phyloP scores from a whole-genome alignment of 495 filamentous ascomycete genomes.

The Venustampulla echinocandica region DNA sequence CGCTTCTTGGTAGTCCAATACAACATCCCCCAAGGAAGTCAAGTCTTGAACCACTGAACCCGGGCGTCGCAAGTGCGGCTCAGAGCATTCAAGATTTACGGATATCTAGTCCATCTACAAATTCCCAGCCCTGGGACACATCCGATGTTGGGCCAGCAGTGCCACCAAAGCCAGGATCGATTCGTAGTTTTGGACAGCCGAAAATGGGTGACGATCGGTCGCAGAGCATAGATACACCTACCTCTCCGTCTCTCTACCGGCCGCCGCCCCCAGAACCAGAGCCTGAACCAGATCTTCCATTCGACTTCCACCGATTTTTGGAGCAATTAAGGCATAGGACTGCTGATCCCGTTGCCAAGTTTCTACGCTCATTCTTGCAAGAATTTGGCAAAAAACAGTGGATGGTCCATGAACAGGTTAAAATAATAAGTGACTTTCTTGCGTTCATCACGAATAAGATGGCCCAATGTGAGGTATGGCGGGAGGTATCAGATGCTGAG shows the following conservation, averaged over 20 bases:
- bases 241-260: slow-evolving; percentile 52
- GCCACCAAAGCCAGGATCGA: slow-evolving; percentile 40
- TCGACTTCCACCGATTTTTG: slow-evolving; percentile 96
- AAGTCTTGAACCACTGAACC: slow-evolving; percentile 65
- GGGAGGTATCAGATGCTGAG: slow-evolving; percentile 88
- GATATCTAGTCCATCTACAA: slow-evolving; percentile 28
- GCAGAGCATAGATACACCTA: slow-evolving; percentile 32
- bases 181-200: slow-evolving; percentile 25
- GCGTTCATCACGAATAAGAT: slow-evolving; percentile 98
- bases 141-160: slow-evolving; percentile 42
- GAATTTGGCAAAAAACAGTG: slow-evolving; percentile 98
- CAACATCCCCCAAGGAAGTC: slow-evolving; percentile 77
- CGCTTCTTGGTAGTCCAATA: slow-evolving; percentile 51
- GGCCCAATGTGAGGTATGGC: slow-evolving; percentile 97
- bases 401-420: slow-evolving; percentile 99
- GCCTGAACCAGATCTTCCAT: slow-evolving; percentile 80
- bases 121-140: slow-evolving; percentile 23
- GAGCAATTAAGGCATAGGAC: slow-evolving; percentile 92
- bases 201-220: slow-evolving; percentile 30
- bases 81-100: slow-evolving; percentile 39
- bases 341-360: slow-evolving; percentile 92
- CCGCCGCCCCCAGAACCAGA: slow-evolving; percentile 77
- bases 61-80: slow-evolving; percentile 33
- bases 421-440: slow-evolving; percentile 94
- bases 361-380: slow-evolving; percentile 83